phyloP scores from a whole-genome alignment of 495 filamentous ascomycete genomes.

The Thozetella sp. region DNA sequence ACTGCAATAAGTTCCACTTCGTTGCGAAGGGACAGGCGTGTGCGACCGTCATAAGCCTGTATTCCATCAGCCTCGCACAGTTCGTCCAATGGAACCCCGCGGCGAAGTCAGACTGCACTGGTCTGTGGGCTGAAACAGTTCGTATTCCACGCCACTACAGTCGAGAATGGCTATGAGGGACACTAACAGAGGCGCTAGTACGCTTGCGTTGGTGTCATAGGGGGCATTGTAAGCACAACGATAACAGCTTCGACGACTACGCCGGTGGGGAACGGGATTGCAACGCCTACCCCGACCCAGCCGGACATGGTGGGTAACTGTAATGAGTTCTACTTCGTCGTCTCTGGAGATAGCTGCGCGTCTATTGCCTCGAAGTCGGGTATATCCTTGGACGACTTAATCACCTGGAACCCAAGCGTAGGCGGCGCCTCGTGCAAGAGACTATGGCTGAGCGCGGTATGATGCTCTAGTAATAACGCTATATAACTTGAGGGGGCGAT shows the following conservation, averaged over 20 bases:
- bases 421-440: background rate
- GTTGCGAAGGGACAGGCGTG: background rate
- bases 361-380: conserved; percentile 25
- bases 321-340: conserved; percentile 39
- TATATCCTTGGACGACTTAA: conserved; percentile 28
- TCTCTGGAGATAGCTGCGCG: conserved; percentile 40
- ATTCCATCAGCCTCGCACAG: background rate
- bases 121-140: background rate
- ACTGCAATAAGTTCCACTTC: background rate
- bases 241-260: too few species aligned
- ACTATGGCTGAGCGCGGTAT: conserved; percentile 6
- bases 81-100: background rate
- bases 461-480: too few species aligned
- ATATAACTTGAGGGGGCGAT: too few species aligned
- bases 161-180: too few species aligned
- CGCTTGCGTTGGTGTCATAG: too few species aligned
- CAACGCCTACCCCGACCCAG: conserved; percentile 30
- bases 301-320: conserved; percentile 36
- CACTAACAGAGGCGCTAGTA: too few species aligned
- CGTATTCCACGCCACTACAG: background rate
- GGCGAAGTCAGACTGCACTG: background rate
- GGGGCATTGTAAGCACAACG: too few species aligned
- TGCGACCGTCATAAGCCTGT: background rate
- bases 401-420: conserved; percentile 31
- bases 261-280: conserved; percentile 21